Base-by-base conservation (phyloP, 1,284 basidiomycete genomes). In the Heterobasidion parviporum region DNA sequence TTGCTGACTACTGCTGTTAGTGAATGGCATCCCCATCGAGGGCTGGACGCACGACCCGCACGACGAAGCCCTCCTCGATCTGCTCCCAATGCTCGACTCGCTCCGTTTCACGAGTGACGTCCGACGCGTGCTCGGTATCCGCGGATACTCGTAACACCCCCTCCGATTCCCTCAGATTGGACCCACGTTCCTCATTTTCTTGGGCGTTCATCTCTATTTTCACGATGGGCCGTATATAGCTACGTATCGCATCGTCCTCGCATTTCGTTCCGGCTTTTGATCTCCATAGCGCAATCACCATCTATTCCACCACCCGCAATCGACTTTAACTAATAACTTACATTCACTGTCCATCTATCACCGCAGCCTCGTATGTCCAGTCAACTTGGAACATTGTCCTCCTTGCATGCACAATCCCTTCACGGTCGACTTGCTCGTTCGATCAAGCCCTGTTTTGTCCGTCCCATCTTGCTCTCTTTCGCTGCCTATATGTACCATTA, bases 31-130 rank as follows among this genome's bases (percentile, higher is more conserved):
- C 63, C 97, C 96, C 36, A 94, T 99, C 68, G 96, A 99, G 76
- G 96, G 96, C 48, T 99, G 96, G 96, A 98, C 94, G 16, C 89
- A 94, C 60, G 97, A 99, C 71, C 95, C 94, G 20, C 87, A 87
- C 59, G 96, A 99, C 73, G 94, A 98, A 74, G 96, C 95, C 9
- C 77, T 99, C 50, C 84, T 99, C 53, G 95, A 99, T 72, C 80
- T 98, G 56, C 77, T 99, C 18, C 96, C 96, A 18, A 87, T 99
- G 50, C 82, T 99, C 56, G 96, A 99, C 72, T 94, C 92, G 53
- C 73, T 99, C 58, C 83, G 96, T 35, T 99, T 99, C 72, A 97
- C 95, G 5, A 89, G 84, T 58, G 96, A 99, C 68, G 96, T 99
- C 20, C 83, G 96, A 61, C 82, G 91, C 62, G 88, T 99, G 34